Evolutionary conservation across 352 stramenopile genomes (phyloP), one percentile per base, ranked within the genome.

Genomic region (Globisporangium spinosum): DNA sequence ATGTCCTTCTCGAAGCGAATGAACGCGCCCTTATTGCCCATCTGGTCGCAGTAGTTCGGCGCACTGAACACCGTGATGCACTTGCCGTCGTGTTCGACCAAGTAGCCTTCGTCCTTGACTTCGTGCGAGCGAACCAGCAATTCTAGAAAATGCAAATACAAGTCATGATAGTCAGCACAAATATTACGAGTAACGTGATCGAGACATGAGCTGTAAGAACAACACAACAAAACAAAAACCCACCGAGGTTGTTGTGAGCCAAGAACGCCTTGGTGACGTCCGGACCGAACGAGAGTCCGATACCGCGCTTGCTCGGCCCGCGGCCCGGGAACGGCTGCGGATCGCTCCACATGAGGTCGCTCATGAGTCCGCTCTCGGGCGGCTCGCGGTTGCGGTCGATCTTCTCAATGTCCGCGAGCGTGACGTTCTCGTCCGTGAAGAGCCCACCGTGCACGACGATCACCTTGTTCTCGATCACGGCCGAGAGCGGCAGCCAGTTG

Each of bases 11-110:
- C 93, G 82, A 99, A 99, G 67, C 97, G 95, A 76, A 99, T 99
- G 75, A 99, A 98, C 12, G 97, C 98, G 57, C 97, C 98, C 80
- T 99, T 99, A 79, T 99, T 99, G 57, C 97, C 98, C 97, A 99
- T 99, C 65, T 98, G 91, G 70, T 98, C 95, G 77, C 98, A 99
- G 79, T 99, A 99, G 77, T 99, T 99, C 12, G 98, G 97, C 47
- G 98, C 98, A 32, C 87, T 98, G 74, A 99, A 99, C 34, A 99
- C 95, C 9, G 98, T 99, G 72, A 99, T 99, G 67, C 97, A 99
- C 75, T 99, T 98, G 61, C 97, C 97, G 58, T 98, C 97, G 82
- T 99, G 98, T 81, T 99, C 97, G 20, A 99, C 94, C 62, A 99
- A 80, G 78, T 99, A 99, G 25, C 98, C 98, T 72, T 99, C 97